phyloP scores from a whole-genome alignment of 306 rosid genomes.

The Rubus parviflorus region DNA sequence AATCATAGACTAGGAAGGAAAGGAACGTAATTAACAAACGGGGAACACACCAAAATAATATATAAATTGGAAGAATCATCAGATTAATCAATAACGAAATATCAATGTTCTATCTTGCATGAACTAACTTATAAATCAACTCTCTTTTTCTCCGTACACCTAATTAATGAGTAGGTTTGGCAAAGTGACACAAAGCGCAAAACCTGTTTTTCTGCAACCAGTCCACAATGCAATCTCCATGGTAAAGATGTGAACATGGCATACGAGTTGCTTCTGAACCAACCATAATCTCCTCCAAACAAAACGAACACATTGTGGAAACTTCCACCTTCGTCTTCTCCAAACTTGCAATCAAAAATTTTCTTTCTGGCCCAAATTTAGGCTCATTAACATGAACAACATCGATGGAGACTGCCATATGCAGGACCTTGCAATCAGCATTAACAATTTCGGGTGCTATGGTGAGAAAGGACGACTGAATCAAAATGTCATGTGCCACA shows the following conservation, averaged over 20 bases:
- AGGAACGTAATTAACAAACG: too few species aligned
- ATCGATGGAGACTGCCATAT: not conserved
- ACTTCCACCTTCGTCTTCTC: not conserved
- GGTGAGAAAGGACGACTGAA: too few species aligned
- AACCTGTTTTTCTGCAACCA: not conserved
- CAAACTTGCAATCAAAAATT: not conserved
- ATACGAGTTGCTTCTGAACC: not conserved
- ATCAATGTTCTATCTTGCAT: too few species aligned
- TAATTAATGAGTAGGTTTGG: too few species aligned
- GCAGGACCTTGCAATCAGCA: not conserved
- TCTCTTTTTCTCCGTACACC: too few species aligned
- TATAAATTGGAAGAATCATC: too few species aligned
- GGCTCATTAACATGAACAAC: not conserved
- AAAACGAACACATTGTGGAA: not conserved
- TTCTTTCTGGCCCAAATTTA: not conserved
- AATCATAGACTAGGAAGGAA: too few species aligned
- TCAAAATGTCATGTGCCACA: not conserved
- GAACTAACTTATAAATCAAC: too few species aligned
- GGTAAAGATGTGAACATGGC: not conserved
- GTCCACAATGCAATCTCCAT: not conserved
- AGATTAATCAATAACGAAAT: too few species aligned
- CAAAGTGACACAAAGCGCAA: not conserved
- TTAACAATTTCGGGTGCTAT: too few species aligned
- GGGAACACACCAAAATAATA: too few species aligned
- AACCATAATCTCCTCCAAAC: not conserved